Evolutionary conservation across 2,329 filamentous ascomycete genomes (phyloP), one percentile per base, ranked within the genome.

Genomic region (Talaromyces piceae): DNA sequence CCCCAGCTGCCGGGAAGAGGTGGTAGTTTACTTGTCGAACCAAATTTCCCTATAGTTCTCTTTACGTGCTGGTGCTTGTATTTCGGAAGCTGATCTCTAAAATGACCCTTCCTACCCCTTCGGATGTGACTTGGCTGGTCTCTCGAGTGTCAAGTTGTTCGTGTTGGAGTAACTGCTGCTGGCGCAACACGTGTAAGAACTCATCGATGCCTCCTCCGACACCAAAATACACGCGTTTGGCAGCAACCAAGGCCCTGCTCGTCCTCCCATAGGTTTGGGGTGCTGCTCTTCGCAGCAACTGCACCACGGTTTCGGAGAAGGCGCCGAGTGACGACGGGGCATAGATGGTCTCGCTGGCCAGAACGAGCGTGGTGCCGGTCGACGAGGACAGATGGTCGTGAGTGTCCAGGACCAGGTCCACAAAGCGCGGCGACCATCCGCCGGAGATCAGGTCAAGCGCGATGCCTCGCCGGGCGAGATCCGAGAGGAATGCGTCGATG

Each of bases 271-370:
- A 60, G 18, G 18, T 47, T 12, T 50, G 50, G 3, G 45, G 53
- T 4, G 49, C 54, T 23, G 30, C 63, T 65, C 61, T 70, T 63
- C 54, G 75, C 57, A 84, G 64, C 23, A 83, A 56, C 5, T 61
- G 67, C 7, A 77, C 58, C 41, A 84, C 62, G 1, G 77, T 75
- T 37, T 79, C 74, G 0, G 80, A 76, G 61, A 85, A 85, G 0
- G 76, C 68, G 1, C 55, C 58, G 25, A 83, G 67, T 1, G 76
- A 77, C 1, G 71, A 63, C 0, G 80, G 81, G 5, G 76, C 79
- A 63, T 85, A 85, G 46, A 84, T 84, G 0, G 82, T 85, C 64
- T 85, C 82, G 25, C 79, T 81, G 1, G 79, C 82, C 3, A 85
- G 72, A 6, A 84, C 66, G 18, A 81, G 58, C 0, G 68, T 70